These are phyloP conservation scores for Aspergillus indologenus DNA, from an alignment of 495 filamentous ascomycete species.

Conservation along the genomic window DNA sequence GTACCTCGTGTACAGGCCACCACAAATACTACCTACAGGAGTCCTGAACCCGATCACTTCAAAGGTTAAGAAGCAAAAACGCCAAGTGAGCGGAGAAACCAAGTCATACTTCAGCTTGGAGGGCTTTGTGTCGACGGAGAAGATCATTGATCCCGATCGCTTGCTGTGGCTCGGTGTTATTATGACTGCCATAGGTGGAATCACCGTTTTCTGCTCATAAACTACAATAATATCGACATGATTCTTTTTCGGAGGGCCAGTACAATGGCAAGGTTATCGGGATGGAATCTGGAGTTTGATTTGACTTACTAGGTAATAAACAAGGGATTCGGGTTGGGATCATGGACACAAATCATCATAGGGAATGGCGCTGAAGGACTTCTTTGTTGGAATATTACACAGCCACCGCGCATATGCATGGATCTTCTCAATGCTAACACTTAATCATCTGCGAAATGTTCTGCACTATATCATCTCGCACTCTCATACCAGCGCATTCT, in stretches of 20 bases:
- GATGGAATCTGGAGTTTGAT: conserved; percentile 8
- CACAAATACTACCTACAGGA: conserved; percentile 71
- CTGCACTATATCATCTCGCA: background rate
- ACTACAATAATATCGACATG: background rate
- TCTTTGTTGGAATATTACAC: conserved; percentile 4
- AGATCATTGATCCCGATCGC: conserved; percentile 53
- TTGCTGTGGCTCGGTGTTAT: conserved; percentile 71
- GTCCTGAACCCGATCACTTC: conserved; percentile 59
- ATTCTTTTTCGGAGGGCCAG: background rate
- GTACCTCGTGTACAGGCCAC: conserved; percentile 66
- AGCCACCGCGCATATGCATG: background rate
- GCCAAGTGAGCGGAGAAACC: conserved; percentile 19
- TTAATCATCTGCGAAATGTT: background rate
- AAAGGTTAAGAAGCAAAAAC: conserved; percentile 28
- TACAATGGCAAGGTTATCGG: background rate
- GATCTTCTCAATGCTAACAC: background rate
- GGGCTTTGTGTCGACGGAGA: conserved; percentile 38
- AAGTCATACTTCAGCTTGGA: conserved; percentile 43
- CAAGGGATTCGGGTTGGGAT: background rate
- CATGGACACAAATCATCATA: background rate
- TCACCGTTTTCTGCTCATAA: conserved; percentile 36
- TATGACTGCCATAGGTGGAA: conserved; percentile 59
- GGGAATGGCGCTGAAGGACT: conserved; percentile 8
- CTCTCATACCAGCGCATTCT: background rate
- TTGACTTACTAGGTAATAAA: background rate